A percentile compares a stretch with the other conserved stretches of the same genome.
phyloP scores from a whole-genome alignment of 805 yeast species.

The Jamesozyma piceae region DNA sequence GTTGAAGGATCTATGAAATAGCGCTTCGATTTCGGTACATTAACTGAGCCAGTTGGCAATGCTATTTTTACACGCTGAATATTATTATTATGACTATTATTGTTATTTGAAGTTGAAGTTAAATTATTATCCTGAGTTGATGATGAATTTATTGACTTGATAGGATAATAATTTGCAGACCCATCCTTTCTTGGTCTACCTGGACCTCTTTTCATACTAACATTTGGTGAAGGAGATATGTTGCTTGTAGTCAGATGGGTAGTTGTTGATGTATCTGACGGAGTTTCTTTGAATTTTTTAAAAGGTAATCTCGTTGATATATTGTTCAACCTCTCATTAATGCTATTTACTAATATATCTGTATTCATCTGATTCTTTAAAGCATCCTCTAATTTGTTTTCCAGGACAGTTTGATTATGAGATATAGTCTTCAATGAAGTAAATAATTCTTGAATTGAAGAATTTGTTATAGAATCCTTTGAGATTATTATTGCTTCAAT shows the following conservation, averaged over 20 bases:
- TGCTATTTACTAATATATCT: slow-evolving; percentile 26
- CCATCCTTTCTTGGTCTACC: slow-evolving; percentile 29
- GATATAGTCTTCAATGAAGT: slow-evolving; percentile 22
- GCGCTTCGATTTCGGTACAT: slow-evolving; percentile 25
- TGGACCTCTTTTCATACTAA: slow-evolving; percentile 22
- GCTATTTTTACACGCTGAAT: slow-evolving; percentile 12
- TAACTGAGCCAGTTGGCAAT: slow-evolving; percentile 24
- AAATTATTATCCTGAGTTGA: not conserved
- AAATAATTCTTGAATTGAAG: slow-evolving; percentile 19
- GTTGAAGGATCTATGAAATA: slow-evolving; percentile 25
- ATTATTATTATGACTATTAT: not conserved
- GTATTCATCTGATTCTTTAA: slow-evolving; percentile 30
- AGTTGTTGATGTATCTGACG: not conserved
- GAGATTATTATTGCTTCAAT: slow-evolving; percentile 14
- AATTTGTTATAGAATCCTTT: slow-evolving; percentile 12
- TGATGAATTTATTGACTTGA: not conserved
- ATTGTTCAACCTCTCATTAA: slow-evolving; percentile 17
- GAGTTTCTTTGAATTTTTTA: not conserved
- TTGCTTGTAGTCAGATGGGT: not conserved
- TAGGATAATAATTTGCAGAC: not conserved
- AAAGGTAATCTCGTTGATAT: not conserved
- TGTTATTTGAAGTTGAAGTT: not conserved
- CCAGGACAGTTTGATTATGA: slow-evolving; percentile 29
- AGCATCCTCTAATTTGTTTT: slow-evolving; percentile 29
- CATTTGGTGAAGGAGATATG: not conserved